Conservation (phyloP, 257 asterid genomes). For the Przewalskia tangutica region DNA sequence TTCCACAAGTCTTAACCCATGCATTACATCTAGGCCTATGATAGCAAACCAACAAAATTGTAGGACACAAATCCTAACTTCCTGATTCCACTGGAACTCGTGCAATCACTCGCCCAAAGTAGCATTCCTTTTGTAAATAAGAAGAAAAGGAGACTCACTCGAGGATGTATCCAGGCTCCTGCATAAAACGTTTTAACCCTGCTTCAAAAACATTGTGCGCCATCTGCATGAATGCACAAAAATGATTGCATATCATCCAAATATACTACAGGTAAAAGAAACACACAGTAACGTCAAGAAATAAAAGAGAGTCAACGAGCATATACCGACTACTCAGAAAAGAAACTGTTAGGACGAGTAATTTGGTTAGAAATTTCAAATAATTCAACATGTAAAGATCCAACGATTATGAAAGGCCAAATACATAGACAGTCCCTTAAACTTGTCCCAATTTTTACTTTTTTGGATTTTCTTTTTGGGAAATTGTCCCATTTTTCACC, state of each 20-base stretch:
- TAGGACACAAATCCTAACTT: slow-evolving; percentile 4
- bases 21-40: background rate
- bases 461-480: too few species aligned
- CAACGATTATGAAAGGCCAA: background rate
- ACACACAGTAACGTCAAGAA: background rate
- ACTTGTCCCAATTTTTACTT: too few species aligned
- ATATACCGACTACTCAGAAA: background rate
- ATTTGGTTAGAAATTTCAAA: background rate
- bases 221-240: slow-evolving; percentile 36
- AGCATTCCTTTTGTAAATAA: background rate
- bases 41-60: background rate
- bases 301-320: background rate
- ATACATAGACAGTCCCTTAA: too few species aligned
- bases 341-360: background rate
- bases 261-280: background rate
- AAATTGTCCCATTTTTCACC: too few species aligned
- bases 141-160: slow-evolving; percentile 54
- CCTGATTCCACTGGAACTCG: background rate
- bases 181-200: slow-evolving; percentile 91
- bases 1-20: background rate
- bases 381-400: background rate
- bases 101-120: background rate
- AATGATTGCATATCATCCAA: slow-evolving; percentile 3
- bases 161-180: slow-evolving; percentile 90
- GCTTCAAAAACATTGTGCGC: slow-evolving; percentile 93